Evolutionary conservation across 2,329 filamentous ascomycete genomes (phyloP).

Genomic region (Monilinia fructicola): DNA sequence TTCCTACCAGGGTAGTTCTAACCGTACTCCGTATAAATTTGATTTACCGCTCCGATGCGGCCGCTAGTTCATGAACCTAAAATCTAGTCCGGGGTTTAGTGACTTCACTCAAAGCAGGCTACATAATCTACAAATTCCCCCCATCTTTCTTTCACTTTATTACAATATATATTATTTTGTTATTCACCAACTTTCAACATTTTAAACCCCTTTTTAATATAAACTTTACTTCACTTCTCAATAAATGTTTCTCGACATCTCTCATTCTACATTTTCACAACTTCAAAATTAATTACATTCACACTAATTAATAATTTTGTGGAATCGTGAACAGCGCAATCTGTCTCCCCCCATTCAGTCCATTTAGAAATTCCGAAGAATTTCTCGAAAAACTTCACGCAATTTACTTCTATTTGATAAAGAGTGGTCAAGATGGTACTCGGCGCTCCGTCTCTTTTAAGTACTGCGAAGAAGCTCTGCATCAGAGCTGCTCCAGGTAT

Average conservation of each 20-base stretch:
- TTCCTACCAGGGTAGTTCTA: neutral
- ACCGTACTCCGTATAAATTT: neutral
- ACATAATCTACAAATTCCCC: slow-evolving; percentile 20
- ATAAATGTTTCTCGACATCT: neutral
- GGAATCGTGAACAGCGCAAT: neutral
- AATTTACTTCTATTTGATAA: neutral
- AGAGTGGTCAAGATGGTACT: neutral
- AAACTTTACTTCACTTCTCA: neutral
- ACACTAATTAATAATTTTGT: neutral
- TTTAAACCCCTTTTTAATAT: neutral
- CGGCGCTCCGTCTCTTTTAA: slow-evolving; percentile 50
- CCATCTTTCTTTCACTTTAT: slow-evolving; percentile 5
- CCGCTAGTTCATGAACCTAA: slow-evolving; percentile 12
- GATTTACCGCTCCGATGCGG: slow-evolving; percentile 6
- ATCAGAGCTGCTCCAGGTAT: slow-evolving; percentile 51
- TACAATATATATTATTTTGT: neutral
- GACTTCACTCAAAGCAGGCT: neutral
- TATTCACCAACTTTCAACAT: neutral
- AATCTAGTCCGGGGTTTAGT: slow-evolving; percentile 12
- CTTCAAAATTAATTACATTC: neutral
- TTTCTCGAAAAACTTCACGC: neutral
- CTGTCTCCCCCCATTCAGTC: neutral
- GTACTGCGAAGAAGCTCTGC: slow-evolving; percentile 52
- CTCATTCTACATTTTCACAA: neutral
- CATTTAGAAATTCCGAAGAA: neutral